A percentile compares a stretch with the other conserved stretches of the same genome.
Evolutionary conservation across 2,329 filamentous ascomycete species (phyloP).

Genomic region (Domatiomyces catenatus): DNA sequence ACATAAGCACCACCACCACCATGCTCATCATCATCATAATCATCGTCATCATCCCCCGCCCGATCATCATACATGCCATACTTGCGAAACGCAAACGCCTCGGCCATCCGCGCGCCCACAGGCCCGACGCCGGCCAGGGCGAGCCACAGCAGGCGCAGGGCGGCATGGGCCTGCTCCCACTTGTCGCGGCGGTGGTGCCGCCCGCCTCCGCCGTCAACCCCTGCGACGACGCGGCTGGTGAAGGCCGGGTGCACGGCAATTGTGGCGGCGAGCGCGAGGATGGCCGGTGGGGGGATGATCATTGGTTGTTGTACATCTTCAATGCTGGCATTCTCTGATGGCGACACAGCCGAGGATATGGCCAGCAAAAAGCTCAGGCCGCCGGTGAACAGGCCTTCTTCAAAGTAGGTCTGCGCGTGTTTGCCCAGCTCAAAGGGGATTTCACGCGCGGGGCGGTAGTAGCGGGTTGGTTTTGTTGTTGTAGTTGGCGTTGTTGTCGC

Average conservation of each 20-base stretch:
- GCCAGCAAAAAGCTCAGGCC: constrained; percentile 51
- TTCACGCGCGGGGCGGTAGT: constrained; percentile 30
- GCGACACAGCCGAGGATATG: constrained; percentile 41
- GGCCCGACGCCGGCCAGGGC: constrained; percentile 52
- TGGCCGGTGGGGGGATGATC: constrained; percentile 52
- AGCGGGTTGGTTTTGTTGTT: background rate
- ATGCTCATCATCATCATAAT: constrained; percentile 24
- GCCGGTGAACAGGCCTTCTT: constrained; percentile 55
- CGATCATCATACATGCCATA: constrained; percentile 9
- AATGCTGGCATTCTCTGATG: constrained; percentile 23
- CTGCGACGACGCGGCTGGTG: constrained; percentile 44
- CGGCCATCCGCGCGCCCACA: constrained; percentile 50
- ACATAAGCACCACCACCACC: background rate
- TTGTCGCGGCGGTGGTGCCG: constrained; percentile 42
- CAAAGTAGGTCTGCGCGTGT: constrained; percentile 56
- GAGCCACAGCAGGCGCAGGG: constrained; percentile 55
- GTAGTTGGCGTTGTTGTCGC: background rate
- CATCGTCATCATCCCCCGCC: constrained; percentile 18
- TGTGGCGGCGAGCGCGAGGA: constrained; percentile 64
- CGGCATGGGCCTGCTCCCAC: constrained; percentile 47
- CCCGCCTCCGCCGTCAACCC: constrained; percentile 29
- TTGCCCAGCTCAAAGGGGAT: constrained; percentile 50
- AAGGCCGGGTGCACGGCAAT: constrained; percentile 66
- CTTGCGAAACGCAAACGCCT: constrained; percentile 53
- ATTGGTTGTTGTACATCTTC: too few relatives aligned